Base-by-base conservation (phyloP, 148 eudicot species). In the Vaccinium vitisidaea region DNA sequence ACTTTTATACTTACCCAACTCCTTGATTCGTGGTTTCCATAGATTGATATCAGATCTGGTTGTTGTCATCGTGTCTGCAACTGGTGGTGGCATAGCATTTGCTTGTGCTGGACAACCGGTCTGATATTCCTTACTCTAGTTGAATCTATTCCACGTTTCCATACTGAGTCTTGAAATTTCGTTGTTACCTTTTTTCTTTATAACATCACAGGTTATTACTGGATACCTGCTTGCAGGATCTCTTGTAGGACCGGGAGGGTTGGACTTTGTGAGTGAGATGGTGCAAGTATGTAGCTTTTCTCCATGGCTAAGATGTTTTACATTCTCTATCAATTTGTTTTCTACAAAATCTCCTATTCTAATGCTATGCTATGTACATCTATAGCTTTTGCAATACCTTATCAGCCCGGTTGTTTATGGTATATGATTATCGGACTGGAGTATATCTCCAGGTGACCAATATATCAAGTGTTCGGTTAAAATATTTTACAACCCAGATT, bases 21-120 rank as follows among this genome's bases (percentile, higher is more conserved):
- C 39, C 54, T 82, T 52, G 78, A 74, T 43, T 69, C 54, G 15
- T 49, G 81, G 8, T 82, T 65, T 84, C 82, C 88, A 86, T 89
- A 95, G 98, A 90, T 88, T 95, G 93, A 95, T 95, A 90, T 93
- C 94, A 71, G 98, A 95, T 88, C 90, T 95, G 89, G 98, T 95
- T 65, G 93, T 95, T 55, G 98, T 94, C 55, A 95, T 95, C 85
- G 98, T 95, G 71, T 95, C 98, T 87, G 98, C 98, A 86, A 95
- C 98, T 78, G 94, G 98, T 87, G 98, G 98, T 80, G 98, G 98
- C 85, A 95, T 95, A 84, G 98, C 98, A 83, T 95, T 95, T 90
- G 98, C 98, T 82, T 94, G 95, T 90, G 97, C 94, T 84, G 98
- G 98, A 79, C 98, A 95, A 84, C 98, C 95, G 93, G 98, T 95